Evolutionary conservation across 139 green algal species (phyloP), one percentile per base, ranked within the genome.

Genomic region (Desmodesmus armatus): DNA sequence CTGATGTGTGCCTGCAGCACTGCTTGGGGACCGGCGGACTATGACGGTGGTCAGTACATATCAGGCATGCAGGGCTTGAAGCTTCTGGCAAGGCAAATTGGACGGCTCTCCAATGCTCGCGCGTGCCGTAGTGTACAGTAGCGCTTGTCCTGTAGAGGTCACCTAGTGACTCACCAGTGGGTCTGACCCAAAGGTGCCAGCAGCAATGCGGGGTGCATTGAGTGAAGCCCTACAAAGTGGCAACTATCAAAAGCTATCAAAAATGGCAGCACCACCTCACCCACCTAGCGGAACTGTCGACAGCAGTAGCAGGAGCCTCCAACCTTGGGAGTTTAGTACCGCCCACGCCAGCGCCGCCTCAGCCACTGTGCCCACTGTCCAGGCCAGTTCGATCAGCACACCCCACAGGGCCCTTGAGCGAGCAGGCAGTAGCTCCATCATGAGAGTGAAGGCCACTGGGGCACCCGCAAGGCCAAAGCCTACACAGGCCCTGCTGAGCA

Each of bases 341-440:
- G 51, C 79, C 95, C 95, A 98, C 5, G 94, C 92, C 25, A 94
- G 82, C 39, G 78, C 88, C 1, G 91, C 92, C 74, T 97, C 93
- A 5, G 91, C 21, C 37, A 96, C 74, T n/a, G 89, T 92, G 44
- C 94, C 94, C 53, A 95, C 47, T 43, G 92, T 96, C 95, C 95
- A 98, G 58, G 92, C 93, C 13, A 87, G 65, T 67, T 97, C 90
- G 43, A 98, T 84, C 7, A 88, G 51, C 4, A 94, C 85, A 27
- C 96, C 78, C 87, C 88, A 92, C 19, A 82, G 79, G 17, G 92
- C 95, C 23, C 95, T 87, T 23, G 74, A 49, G 35, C 23, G 55
- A 27, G 87, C 89, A 23, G 94, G 92, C 72, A 93, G 79, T 27
- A 95, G 94, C 88, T 97, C 94, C 62, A 92, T 82, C 85, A 93